Base-by-base conservation (phyloP, 768 basidiomycete genomes). In the Leccinum broughii region DNA sequence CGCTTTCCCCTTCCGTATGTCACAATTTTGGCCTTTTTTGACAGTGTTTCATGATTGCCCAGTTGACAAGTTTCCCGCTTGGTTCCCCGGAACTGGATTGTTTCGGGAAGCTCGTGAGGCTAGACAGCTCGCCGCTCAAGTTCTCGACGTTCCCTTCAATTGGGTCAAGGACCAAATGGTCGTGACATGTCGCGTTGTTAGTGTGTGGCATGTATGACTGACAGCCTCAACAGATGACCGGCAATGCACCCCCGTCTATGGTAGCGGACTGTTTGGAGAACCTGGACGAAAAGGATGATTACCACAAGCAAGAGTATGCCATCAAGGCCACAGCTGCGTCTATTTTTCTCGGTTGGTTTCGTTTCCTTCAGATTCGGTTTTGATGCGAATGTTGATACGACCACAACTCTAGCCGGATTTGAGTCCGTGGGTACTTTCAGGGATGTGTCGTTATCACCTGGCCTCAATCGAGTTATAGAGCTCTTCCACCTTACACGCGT, bases 291-390 rank as follows among this genome's bases (percentile, higher is more conserved):
- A 64, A 58, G 15, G 61, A 60, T 1, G 64, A 71, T 51, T 28
- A 35, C 13, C 13, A 51, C 6, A 59, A 50, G 26, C 65, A 65
- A 54, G 73, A 70, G 30, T 5, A 60, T 7, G 64, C 67, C n/a
- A 72, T 74, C 51, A 72, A 72, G 55, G 55, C 64, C 5, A 51
- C 64, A 1, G 72, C 73, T 10, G 71, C 65, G n/a, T 66, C 66
- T 0, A 24, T 65, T 2, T 69, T 68, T 46, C n/a, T 68, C 6
- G 71, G 72, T 74, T 10, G 41, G 61, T 34, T 10, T 10, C 9
- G 44, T 44, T 17, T 9, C 52, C 34, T 39, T 32, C 24, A 6
- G 35, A 49, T 26, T 34, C n/a, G 6, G 32, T 15, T 22, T 37
- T 35, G 35, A 54, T 57, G 9, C 28, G 20, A 57, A 51, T 20